These are phyloP conservation scores for Cutaneotrichosporon sp. DNA, from an alignment of 1,284 basidiomycete genomes.

Conservation along the genomic window DNA sequence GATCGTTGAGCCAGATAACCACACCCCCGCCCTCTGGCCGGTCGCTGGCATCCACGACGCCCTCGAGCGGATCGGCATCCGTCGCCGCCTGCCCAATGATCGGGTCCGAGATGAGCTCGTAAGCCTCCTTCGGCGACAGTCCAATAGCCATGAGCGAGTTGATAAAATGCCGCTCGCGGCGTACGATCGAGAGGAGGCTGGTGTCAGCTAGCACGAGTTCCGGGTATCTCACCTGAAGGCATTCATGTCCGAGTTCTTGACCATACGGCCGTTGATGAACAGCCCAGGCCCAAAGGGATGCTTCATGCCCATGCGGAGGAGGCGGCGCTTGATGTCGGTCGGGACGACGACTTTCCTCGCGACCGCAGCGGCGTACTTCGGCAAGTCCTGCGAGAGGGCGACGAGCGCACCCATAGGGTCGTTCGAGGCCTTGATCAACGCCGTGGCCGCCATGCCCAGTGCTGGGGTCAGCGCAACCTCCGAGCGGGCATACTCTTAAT, in stretches of 20 bases:
- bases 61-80: constrained; percentile 59
- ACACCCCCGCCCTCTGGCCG: constrained; percentile 68
- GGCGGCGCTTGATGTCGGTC: constrained; percentile 55
- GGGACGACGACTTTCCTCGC: constrained; percentile 58
- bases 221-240: constrained; percentile 57
- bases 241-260: constrained; percentile 63
- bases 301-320: constrained; percentile 52
- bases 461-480: constrained; percentile 47
- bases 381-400: constrained; percentile 79
- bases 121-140: constrained; percentile 60
- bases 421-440: constrained; percentile 62
- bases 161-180: constrained; percentile 67
- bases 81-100: constrained; percentile 55
- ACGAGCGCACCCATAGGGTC: constrained; percentile 61
- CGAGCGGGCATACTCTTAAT: constrained; percentile 52
- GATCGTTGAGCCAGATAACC: constrained; percentile 82
- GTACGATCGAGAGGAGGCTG: constrained; percentile 64
- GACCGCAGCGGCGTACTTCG: constrained; percentile 69
- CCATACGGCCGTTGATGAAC: constrained; percentile 71
- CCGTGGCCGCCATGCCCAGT: constrained; percentile 67
- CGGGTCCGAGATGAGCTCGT: constrained; percentile 66
- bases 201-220: constrained; percentile 12
- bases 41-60: constrained; percentile 81
- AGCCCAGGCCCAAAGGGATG: constrained; percentile 41
- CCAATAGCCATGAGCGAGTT: constrained; percentile 60